Evolutionary conservation across 1,139 yeast species (phyloP).

Genomic region (Geotrichum fermentans): DNA sequence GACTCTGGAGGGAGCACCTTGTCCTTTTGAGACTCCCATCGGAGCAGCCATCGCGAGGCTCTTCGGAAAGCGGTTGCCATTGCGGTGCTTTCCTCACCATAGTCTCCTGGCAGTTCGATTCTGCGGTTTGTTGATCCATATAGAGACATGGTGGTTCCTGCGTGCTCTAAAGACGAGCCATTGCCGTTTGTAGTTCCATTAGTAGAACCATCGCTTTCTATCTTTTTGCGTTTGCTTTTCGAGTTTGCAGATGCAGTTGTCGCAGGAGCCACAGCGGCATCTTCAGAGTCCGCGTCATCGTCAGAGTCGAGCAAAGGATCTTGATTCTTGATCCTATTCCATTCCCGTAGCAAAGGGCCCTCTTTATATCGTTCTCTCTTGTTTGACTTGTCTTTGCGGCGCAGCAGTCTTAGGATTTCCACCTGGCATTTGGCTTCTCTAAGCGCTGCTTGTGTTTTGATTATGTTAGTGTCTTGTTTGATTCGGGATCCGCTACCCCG

Average conservation of each 20-base stretch:
- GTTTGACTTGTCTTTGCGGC: slow-evolving; percentile 27
- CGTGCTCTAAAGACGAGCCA: slow-evolving; percentile 3
- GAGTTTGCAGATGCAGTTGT: not conserved
- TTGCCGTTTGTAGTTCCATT: not conserved
- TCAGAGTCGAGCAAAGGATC: slow-evolving; percentile 38
- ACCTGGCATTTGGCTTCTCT: slow-evolving; percentile 13
- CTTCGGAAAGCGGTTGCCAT: slow-evolving; percentile 27
- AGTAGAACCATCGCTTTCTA: not conserved
- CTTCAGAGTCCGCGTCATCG: slow-evolving; percentile 25
- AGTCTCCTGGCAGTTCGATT: slow-evolving; percentile 22
- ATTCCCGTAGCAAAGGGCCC: slow-evolving; percentile 30
- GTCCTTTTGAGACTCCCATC: slow-evolving; percentile 22
- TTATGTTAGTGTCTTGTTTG: not conserved
- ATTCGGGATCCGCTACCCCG: not conserved
- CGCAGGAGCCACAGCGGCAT: not conserved
- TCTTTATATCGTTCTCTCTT: slow-evolving; percentile 25
- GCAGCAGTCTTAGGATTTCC: slow-evolving; percentile 29
- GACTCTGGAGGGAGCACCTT: not conserved
- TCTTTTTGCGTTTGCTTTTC: not conserved
- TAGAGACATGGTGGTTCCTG: not conserved
- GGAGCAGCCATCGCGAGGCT: slow-evolving; percentile 27
- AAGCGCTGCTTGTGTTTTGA: slow-evolving; percentile 7
- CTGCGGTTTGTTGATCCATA: not conserved
- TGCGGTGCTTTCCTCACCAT: slow-evolving; percentile 30
- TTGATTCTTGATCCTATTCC: slow-evolving; percentile 31